Percentiles rank a stretch among this genome's conserved stretches.
These are phyloP conservation scores for Marchantia paleacea DNA, from an alignment of 225 moss, liverwort and hornwort genomes.

Conservation along the genomic window DNA sequence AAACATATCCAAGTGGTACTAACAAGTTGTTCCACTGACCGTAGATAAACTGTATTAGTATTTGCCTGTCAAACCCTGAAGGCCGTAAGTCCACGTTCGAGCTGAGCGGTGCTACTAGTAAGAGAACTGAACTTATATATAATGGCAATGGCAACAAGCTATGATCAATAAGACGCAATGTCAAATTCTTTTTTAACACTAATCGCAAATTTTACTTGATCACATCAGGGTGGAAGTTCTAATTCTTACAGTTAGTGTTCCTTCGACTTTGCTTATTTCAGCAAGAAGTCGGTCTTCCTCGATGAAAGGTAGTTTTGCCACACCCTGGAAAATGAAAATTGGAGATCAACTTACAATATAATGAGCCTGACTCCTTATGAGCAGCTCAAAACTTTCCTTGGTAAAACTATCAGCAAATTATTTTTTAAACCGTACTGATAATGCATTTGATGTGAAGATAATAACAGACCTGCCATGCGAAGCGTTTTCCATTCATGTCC, in stretches of 20 bases:
- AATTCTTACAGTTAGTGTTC: slow-evolving; percentile 64
- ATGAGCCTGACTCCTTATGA: neutral
- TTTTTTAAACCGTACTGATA: too few relatives aligned
- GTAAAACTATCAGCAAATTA: too few relatives aligned
- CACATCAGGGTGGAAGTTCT: neutral
- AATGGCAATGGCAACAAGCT: too few relatives aligned
- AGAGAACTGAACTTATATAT: too few relatives aligned
- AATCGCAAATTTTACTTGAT: neutral
- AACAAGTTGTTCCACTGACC: too few relatives aligned
- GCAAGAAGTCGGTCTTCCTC: slow-evolving; percentile 86
- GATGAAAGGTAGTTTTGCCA: slow-evolving; percentile 96
- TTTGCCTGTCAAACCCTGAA: neutral
- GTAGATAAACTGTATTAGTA: neutral
- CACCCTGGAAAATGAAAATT: slow-evolving; percentile 51
- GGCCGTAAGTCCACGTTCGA: neutral
- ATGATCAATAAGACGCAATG: neutral
- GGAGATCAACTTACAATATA: neutral
- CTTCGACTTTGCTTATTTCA: slow-evolving; percentile 80
- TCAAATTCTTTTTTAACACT: too few relatives aligned
- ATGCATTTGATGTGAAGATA: neutral
- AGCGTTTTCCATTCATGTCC: slow-evolving; percentile 99
- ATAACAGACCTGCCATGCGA: slow-evolving; percentile 80
- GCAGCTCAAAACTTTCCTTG: too few relatives aligned
- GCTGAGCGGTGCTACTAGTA: too few relatives aligned
- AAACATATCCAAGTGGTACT: too few relatives aligned